Base-by-base conservation (phyloP, 2,329 filamentous ascomycete genomes). In the Ascochyta pisi region DNA sequence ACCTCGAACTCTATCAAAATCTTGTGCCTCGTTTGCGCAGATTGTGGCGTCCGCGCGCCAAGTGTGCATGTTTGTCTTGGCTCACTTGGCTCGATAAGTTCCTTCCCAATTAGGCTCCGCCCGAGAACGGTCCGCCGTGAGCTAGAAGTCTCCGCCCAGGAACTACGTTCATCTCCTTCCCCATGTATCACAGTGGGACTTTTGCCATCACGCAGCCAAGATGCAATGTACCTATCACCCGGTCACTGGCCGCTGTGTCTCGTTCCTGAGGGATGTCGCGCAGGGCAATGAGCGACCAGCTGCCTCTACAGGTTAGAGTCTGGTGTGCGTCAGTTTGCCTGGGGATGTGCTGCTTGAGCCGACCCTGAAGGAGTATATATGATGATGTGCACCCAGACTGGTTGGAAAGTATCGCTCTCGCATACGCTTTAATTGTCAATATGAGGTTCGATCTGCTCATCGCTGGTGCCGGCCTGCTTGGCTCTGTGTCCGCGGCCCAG, bases 401-500 rank as follows among this genome's bases (percentile, higher is more conserved):
- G 40, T 22, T n/a, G 38, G 29, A 45, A 52, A 53, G 58, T 45
- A 58, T 52, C 49, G 53, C 45, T 38, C 41, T 58, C 43, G 27
- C 40, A 52, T 48, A 46, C 53, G 53, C 47, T 23, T 34, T 23
- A 49, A 42, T 50, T n/a, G 33, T 42, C 61, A 67, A 63, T 39
- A 74, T 74, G 71, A 74, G 63, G 61, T 65, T 66, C 48, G 61
- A 67, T 60, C 58, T 66, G 29, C 54, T 70, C 54, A 45, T 71
- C 57, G 67, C 61, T 37, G 56, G 58, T 38, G 45, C 67, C 19
- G 53, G 54, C 50, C 46, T 63, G 37, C 63, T 70, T 12, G 66
- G 60, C 12, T 53, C 50, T 34, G 41, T 61, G 15, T 49, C 45
- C 13, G 38, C 61, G 12, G 54, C 38, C 50, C 23, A 27, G 34